Percentiles rank a stretch among this genome's conserved stretches.
phyloP scores from a whole-genome alignment of 106 monocot species.

The Dendrobium chrysotoxum region DNA sequence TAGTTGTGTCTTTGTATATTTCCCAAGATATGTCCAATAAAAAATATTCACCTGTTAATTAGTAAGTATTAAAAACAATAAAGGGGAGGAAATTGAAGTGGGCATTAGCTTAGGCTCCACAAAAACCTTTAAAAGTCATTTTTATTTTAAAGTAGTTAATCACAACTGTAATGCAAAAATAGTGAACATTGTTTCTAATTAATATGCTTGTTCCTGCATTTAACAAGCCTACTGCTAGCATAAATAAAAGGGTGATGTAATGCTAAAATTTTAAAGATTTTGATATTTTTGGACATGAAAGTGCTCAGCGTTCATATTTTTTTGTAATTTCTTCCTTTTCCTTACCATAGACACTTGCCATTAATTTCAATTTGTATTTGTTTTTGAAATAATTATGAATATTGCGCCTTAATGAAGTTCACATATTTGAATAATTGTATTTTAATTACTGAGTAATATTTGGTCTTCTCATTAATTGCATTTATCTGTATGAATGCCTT shows the following conservation, averaged over 20 bases:
- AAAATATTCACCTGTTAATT: no score
- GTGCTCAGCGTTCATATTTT: background rate
- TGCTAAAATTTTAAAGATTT: background rate
- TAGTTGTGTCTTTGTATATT: no score
- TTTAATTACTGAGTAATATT: background rate
- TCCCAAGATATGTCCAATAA: no score
- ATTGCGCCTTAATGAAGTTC: background rate
- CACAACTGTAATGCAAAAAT: no score
- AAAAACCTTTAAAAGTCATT: no score
- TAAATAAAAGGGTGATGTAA: background rate
- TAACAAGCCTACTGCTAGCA: no score
- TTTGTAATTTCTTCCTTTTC: background rate
- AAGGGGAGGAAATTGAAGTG: no score
- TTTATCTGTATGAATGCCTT: background rate
- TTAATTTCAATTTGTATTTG: background rate
- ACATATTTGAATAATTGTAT: background rate
- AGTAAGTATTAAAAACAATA: no score
- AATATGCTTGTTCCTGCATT: no score
- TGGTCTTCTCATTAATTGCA: background rate
- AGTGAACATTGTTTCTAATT: no score
- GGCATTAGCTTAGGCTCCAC: no score
- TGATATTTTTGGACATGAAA: background rate
- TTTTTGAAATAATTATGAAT: slow-evolving; percentile 1
- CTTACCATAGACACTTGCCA: background rate
- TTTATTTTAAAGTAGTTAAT: no score